A percentile compares a stretch with the other conserved stretches of the same genome.
Evolutionary conservation across 352 stramenopile species (phyloP).

Genomic region (Pythium grandisporangium): DNA sequence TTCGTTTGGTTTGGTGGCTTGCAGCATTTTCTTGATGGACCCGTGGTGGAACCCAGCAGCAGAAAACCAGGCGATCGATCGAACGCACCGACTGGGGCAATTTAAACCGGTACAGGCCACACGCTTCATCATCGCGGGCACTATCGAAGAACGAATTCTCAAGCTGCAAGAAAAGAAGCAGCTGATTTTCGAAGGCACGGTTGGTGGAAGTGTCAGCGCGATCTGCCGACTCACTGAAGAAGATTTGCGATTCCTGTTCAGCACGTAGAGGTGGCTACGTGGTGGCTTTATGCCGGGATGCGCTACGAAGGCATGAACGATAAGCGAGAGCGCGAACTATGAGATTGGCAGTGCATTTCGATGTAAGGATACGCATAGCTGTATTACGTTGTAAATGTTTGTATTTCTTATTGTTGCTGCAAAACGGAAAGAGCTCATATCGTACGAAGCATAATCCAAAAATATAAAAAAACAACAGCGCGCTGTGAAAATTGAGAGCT

Average conservation of each 20-base stretch:
- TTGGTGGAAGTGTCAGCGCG: slow-evolving; percentile 87
- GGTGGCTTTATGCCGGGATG: too few species aligned
- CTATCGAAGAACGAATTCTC: slow-evolving; percentile 97
- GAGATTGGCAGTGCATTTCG: too few species aligned
- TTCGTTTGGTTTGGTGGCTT: slow-evolving; percentile 8
- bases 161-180: slow-evolving; percentile 93
- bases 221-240: slow-evolving; percentile 91
- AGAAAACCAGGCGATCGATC: slow-evolving; percentile 93
- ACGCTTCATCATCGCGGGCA: slow-evolving; percentile 97
- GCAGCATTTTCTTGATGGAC: slow-evolving; percentile 95
- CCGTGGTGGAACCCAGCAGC: slow-evolving; percentile 98
- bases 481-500: too few species aligned
- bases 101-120: slow-evolving; percentile 96
- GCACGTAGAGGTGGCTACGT: too few species aligned
- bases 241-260: slow-evolving; percentile 92
- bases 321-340: too few species aligned
- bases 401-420: too few species aligned
- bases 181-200: slow-evolving; percentile 98
- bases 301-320: too few species aligned
- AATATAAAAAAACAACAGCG: too few species aligned
- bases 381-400: too few species aligned
- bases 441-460: too few species aligned
- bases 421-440: too few species aligned
- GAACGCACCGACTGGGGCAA: slow-evolving; percentile 97
- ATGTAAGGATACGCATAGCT: too few species aligned